Base-by-base conservation (phyloP, 1,284 basidiomycete species). In the Psilocybe mexicana region DNA sequence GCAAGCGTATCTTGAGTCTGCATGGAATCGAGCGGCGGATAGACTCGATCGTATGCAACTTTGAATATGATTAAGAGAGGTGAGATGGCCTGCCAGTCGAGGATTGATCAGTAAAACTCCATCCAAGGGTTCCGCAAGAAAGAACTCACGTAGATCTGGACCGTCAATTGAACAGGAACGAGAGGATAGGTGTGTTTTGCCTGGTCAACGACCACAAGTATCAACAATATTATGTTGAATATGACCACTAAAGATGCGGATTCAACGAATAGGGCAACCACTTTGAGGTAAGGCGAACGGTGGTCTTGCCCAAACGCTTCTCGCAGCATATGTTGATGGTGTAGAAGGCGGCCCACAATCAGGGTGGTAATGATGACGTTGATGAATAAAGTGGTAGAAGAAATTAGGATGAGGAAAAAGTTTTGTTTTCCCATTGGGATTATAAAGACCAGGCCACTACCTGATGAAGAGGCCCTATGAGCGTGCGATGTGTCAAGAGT, bases 181-280 rank as follows among this genome's bases (percentile, higher is more conserved):
- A 43, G 43, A 6, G 35, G 4, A 26, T 23, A 12, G 24, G 14
- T 33, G 5, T 48, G 35, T 25, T 46, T 45, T 1, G 14, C 36
- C 4, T 48, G 14, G 24, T 23, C 36, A 4, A 55, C 44, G 3
- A 42, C 26, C 38, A n/a, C 38, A 18, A 62, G 47, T n/a, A 64
- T 54, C n/a, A 65, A 43, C 28, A 64, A 54, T n/a, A 54, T 30
- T 2, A 62, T 44, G 36, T 65, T 63, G 35, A 59, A 57, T 0
- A 62, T 49, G 11, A 61, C 59, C 28, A 60, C 56, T 8, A 65
- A 45, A 2, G 43, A 51, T 6, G 65, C 62, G 8, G 65, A 67
- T 60, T 65, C 62, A 33, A 59, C 45, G 35, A 59, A 53, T 35
- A 65, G 58, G 11, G 54, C 51, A 1, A 63, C 48, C 12, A 65